These are phyloP conservation scores for Xylaria polymorpha DNA, from an alignment of 2,329 filamentous ascomycete species.

Conservation along the genomic window DNA sequence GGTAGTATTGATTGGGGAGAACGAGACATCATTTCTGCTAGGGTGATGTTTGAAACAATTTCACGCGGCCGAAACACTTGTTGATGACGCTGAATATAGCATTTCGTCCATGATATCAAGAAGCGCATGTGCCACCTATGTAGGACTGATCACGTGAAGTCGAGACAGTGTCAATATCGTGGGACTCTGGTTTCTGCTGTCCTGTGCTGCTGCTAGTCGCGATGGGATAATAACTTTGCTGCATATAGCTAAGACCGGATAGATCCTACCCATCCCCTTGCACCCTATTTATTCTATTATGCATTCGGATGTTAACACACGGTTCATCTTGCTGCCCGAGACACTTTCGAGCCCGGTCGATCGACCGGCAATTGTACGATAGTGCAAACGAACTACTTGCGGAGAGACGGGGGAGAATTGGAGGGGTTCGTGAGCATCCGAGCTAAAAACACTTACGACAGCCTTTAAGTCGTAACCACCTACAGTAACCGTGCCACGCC, in stretches of 20 bases:
- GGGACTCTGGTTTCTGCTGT: neutral
- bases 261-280: slow-evolving; percentile 28
- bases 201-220: neutral
- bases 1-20: slow-evolving; percentile 12
- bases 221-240: slow-evolving; percentile 16
- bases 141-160: slow-evolving; percentile 18
- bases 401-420: neutral
- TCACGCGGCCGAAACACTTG: neutral
- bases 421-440: slow-evolving; percentile 17
- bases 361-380: slow-evolving; percentile 1
- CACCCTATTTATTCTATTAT: slow-evolving; percentile 8
- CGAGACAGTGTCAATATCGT: slow-evolving; percentile 30
- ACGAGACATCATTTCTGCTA: neutral
- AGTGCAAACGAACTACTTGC: slow-evolving; percentile 12
- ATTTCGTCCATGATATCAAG: slow-evolving; percentile 11
- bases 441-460: slow-evolving; percentile 2
- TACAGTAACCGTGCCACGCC: too few relatives aligned
- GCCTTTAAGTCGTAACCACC: neutral
- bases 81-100: neutral
- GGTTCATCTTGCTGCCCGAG: slow-evolving; percentile 26
- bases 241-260: slow-evolving; percentile 21
- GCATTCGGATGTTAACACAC: slow-evolving; percentile 28
- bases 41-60: neutral
- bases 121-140: slow-evolving; percentile 11
- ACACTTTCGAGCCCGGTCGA: slow-evolving; percentile 13